Conservation (phyloP, 2,329 filamentous ascomycete species). For the Hypomyces rosellus region DNA sequence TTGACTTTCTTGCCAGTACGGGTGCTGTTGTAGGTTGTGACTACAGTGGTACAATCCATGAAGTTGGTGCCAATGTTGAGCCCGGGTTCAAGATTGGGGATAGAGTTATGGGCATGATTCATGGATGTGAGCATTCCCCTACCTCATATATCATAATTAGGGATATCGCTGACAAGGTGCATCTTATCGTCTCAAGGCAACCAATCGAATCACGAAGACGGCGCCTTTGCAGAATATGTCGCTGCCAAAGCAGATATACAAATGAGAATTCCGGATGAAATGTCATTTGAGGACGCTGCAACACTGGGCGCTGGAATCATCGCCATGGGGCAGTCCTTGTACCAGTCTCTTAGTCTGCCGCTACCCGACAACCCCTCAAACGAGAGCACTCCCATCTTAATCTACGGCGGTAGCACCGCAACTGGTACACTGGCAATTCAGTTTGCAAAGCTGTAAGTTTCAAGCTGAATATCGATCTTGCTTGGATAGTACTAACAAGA, state of each 20-base stretch:
- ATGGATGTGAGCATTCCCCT: conserved; percentile 22
- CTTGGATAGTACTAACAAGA: not conserved
- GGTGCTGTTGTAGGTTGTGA: conserved; percentile 34
- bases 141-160: not conserved
- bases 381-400: conserved; percentile 33
- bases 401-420: conserved; percentile 47
- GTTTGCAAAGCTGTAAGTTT: conserved; percentile 28
- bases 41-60: conserved; percentile 41
- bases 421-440: conserved; percentile 48
- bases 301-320: conserved; percentile 34
- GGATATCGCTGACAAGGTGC: not conserved
- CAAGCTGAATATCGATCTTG: not conserved
- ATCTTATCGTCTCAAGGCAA: not conserved
- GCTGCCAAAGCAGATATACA: conserved; percentile 34
- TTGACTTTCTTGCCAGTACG: conserved; percentile 15
- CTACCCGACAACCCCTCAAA: conserved; percentile 36
- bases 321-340: conserved; percentile 37
- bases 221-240: conserved; percentile 36
- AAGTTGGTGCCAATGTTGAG: conserved; percentile 36
- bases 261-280: conserved; percentile 37
- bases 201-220: conserved; percentile 31
- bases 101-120: conserved; percentile 35
- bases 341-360: conserved; percentile 38
- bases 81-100: conserved; percentile 41
- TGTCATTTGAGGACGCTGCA: conserved; percentile 41